phyloP scores from a whole-genome alignment of 1,284 basidiomycete genomes.

The Cryptococcus neoformans region DNA sequence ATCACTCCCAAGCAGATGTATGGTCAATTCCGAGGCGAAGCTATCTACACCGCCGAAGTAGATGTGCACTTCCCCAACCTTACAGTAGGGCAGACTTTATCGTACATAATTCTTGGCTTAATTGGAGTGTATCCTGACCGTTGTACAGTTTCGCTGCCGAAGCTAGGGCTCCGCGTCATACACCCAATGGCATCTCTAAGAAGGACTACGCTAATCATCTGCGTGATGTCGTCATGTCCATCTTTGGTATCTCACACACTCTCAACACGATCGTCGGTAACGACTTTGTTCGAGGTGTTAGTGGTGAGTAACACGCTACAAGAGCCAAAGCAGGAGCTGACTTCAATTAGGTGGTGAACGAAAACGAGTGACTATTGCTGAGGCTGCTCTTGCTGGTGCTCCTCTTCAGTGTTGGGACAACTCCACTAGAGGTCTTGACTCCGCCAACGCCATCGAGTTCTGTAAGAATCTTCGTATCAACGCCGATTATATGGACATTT shows the following conservation, averaged over 20 bases:
- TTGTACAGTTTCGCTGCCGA: slow-evolving; percentile 29
- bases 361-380: slow-evolving; percentile 56
- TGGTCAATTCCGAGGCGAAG: slow-evolving; percentile 49
- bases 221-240: slow-evolving; percentile 52
- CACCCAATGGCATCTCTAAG: slow-evolving; percentile 48
- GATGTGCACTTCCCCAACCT: slow-evolving; percentile 56
- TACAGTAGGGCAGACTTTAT: slow-evolving; percentile 53
- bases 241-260: slow-evolving; percentile 55
- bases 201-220: slow-evolving; percentile 49
- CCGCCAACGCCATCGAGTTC: slow-evolving; percentile 57
- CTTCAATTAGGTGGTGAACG: slow-evolving; percentile 27
- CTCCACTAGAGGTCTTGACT: slow-evolving; percentile 56
- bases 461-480: slow-evolving; percentile 55
- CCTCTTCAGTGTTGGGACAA: slow-evolving; percentile 53
- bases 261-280: slow-evolving; percentile 53
- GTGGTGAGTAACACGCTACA: slow-evolving; percentile 37
- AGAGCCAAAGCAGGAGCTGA: not conserved
- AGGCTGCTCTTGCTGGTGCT: slow-evolving; percentile 46
- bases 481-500: slow-evolving; percentile 50
- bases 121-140: not conserved
- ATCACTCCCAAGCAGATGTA: slow-evolving; percentile 47
- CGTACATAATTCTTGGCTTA: slow-evolving; percentile 31
- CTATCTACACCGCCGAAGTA: slow-evolving; percentile 52
- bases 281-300: slow-evolving; percentile 53
- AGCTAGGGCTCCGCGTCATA: slow-evolving; percentile 45